Conservation (phyloP, 495 filamentous ascomycete species). For the Umbilicaria muhlenbergii region DNA sequence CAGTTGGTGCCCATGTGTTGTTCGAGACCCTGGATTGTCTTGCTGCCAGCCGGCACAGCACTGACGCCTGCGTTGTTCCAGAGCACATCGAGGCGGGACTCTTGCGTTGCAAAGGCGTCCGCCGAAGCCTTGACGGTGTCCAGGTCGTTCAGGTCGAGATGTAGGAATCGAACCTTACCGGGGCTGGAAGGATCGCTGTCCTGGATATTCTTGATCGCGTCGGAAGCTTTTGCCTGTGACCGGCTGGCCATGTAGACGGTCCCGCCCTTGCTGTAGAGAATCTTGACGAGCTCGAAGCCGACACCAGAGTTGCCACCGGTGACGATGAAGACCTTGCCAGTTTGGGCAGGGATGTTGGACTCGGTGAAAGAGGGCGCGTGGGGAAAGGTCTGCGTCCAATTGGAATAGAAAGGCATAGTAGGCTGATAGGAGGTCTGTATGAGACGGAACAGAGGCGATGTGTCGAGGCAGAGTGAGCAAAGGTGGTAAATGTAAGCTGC, state of each 20-base stretch:
- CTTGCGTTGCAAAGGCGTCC: slow-evolving; percentile 22
- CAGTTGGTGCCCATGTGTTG: slow-evolving; percentile 25
- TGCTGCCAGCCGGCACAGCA: slow-evolving; percentile 20
- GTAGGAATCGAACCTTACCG: slow-evolving; percentile 25
- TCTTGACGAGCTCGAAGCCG: slow-evolving; percentile 23
- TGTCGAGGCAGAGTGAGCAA: no score
- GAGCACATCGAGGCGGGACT: slow-evolving; percentile 30
- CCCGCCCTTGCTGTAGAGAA: slow-evolving; percentile 23
- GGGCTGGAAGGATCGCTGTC: slow-evolving; percentile 2
- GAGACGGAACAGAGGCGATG: no score
- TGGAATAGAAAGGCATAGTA: no score
- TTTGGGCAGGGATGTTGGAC: slow-evolving; percentile 15
- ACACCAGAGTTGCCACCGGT: slow-evolving; percentile 28
- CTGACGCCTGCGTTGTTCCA: slow-evolving; percentile 36
- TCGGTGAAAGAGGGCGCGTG: slow-evolving; percentile 18
- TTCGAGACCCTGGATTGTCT: slow-evolving; percentile 22
- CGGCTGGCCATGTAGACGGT: slow-evolving; percentile 27
- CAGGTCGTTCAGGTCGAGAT: slow-evolving; percentile 29
- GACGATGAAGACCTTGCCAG: slow-evolving; percentile 28
- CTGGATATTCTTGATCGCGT: slow-evolving; percentile 22
- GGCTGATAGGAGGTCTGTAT: no score
- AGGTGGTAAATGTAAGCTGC: no score
- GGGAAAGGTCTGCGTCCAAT: slow-evolving; percentile 18
- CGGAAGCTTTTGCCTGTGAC: slow-evolving; percentile 13
- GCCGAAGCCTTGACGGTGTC: slow-evolving; percentile 26